Evolutionary conservation across 805 yeast genomes (phyloP).

Genomic region (Candida nitratophila): DNA sequence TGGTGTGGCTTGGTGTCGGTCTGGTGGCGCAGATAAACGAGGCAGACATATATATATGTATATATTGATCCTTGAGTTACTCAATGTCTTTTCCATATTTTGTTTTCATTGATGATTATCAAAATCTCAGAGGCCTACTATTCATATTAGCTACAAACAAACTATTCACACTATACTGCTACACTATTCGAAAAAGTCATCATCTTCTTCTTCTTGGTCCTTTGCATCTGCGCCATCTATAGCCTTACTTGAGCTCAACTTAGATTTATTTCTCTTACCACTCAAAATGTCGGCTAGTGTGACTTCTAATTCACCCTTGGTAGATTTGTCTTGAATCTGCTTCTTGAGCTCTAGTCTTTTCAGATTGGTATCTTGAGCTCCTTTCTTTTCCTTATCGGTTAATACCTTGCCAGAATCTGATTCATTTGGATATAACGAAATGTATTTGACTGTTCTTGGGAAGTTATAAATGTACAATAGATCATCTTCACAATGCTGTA

Average conservation of each 20-base stretch:
- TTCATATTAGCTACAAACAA: too few species aligned
- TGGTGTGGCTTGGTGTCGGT: too few species aligned
- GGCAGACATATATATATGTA: too few species aligned
- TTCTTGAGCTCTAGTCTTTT: conserved; percentile 41
- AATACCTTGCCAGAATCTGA: conserved; percentile 24
- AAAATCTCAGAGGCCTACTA: too few species aligned
- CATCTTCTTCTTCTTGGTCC: conserved; percentile 11
- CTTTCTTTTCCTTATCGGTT: conserved; percentile 31
- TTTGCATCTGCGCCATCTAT: conserved; percentile 10
- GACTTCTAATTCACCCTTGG: conserved; percentile 48
- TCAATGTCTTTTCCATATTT: too few species aligned
- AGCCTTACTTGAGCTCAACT: conserved; percentile 5
- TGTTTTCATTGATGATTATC: too few species aligned
- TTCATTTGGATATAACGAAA: conserved; percentile 60
- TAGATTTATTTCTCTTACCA: conserved; percentile 7
- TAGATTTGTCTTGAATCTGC: conserved; percentile 43
- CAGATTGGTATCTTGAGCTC: conserved; percentile 36
- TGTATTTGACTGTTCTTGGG: conserved; percentile 75
- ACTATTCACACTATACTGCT: too few species aligned
- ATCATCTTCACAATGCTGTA: conserved; percentile 58
- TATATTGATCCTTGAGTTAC: too few species aligned
- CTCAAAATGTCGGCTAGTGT: conserved; percentile 37
- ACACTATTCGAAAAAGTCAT: conserved; percentile 27
- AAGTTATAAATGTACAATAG: conserved; percentile 67
- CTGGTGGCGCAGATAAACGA: too few species aligned